Evolutionary conservation across 2,329 filamentous ascomycete species (phyloP), one percentile per base, ranked within the genome.

Genomic region (Aotearoamyces nothofagi): DNA sequence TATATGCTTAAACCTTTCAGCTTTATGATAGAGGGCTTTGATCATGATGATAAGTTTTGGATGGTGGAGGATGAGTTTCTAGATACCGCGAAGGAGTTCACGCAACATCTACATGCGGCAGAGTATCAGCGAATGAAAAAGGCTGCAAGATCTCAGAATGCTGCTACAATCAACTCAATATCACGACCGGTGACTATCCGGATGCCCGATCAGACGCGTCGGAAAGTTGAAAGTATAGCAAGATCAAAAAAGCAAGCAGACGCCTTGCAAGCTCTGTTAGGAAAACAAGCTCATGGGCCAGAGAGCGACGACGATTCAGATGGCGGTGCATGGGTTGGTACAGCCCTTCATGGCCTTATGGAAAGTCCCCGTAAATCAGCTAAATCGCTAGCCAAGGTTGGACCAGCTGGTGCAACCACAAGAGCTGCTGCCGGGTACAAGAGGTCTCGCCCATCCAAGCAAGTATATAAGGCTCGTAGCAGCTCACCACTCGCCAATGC

Each of bases 41-140:
- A 65, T 4, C 51, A 62, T n/a, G 81, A 90, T 47, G 78, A 86
- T 45, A 56, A 55, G 31, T 87, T 70, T 51, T 74, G 79, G 42
- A 86, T 87, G 77, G 81, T 90, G 0, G 81, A 87, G 50, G 81
- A 90, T 42, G 80, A 87, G 40, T 70, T 90, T 37, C 54, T 77
- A 12, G 55, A 64, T 10, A 67, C 72, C 0, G 80, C 80, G 0
- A 66, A 70, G 29, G 55, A 60, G 3, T 87, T 81, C 51, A 87
- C 80, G 0, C 63, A 66, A 4, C 78, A 84, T 48, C 62, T 87
- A 2, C 79, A 86, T 46, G 67, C 72, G n/a, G 77, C 72, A 10
- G 79, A 84, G 49, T 87, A 87, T 47, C 61, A 71, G 33, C 66
- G 74, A 4, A 62, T 81, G 24, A 78, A 77, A 48, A 54, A 57